Percentiles rank a stretch among this genome's conserved stretches.
phyloP scores from a whole-genome alignment of 1,284 basidiomycete genomes.

The Pterula multifida region DNA sequence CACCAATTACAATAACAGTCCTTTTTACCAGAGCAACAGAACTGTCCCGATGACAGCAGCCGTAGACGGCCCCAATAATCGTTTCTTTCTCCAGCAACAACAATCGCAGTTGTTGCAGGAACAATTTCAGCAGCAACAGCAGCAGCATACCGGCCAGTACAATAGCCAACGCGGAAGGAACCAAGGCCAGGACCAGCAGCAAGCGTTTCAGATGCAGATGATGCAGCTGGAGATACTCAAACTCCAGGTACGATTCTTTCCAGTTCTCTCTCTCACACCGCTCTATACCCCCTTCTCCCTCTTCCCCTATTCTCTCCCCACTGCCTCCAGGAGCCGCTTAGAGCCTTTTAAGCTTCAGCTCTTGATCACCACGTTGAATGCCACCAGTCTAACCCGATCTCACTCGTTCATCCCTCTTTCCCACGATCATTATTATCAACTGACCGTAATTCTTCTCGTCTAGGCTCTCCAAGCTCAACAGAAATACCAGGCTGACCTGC shows the following conservation, averaged over 20 bases:
- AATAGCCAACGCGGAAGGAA: slow-evolving; percentile 11
- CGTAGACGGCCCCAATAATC: slow-evolving; percentile 51
- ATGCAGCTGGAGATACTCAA: slow-evolving; percentile 71
- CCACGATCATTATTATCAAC: slow-evolving; percentile 10
- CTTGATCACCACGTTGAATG: no score
- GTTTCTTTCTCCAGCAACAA: slow-evolving; percentile 40
- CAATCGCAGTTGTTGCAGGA: slow-evolving; percentile 3
- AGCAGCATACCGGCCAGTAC: not conserved
- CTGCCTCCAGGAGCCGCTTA: no score
- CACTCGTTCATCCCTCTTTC: slow-evolving; percentile 5
- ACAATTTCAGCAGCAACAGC: not conserved
- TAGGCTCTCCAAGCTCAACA: slow-evolving; percentile 35
- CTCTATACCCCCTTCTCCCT: not conserved
- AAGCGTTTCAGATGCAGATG: slow-evolving; percentile 66
- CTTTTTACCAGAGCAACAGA: slow-evolving; percentile 13
- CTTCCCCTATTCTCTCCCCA: not conserved
- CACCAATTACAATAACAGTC: not conserved
- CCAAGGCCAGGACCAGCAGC: slow-evolving; percentile 19
- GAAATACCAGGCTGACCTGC: slow-evolving; percentile 34
- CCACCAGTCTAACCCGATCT: not conserved
- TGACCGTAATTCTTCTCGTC: not conserved
- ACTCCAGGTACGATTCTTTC: slow-evolving; percentile 42
- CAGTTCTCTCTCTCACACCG: not conserved
- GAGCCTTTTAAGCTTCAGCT: no score
- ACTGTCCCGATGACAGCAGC: slow-evolving; percentile 52